Evolutionary conservation across 176 grass and related monocot genomes (phyloP).

Genomic region (Lolium multiflorum): DNA sequence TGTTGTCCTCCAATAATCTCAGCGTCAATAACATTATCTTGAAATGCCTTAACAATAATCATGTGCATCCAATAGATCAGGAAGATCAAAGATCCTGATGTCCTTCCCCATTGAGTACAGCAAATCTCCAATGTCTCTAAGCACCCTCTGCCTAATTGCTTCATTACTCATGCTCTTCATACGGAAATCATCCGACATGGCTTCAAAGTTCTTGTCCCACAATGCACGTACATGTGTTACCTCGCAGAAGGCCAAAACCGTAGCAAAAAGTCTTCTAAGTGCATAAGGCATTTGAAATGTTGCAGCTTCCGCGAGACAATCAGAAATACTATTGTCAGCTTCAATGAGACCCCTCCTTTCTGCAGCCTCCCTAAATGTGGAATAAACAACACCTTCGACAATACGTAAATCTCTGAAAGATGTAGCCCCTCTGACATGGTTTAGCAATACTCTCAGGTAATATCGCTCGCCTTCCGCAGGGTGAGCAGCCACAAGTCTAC

Average conservation of each 20-base stretch:
- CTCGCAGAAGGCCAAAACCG: background rate
- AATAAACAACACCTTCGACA: background rate
- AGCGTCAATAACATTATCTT: no score
- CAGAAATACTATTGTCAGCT: background rate
- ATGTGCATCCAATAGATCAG: background rate
- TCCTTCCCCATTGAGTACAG: background rate
- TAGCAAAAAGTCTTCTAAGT: background rate
- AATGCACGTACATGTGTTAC: background rate
- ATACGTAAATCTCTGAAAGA: background rate
- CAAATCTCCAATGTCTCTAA: background rate
- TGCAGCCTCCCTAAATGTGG: background rate
- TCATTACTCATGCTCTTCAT: background rate
- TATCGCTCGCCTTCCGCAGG: background rate
- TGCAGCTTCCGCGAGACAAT: background rate
- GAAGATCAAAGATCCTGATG: background rate
- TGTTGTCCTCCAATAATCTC: no score
- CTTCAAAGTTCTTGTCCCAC: background rate
- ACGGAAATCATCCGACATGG: background rate
- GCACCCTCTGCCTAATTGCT: background rate
- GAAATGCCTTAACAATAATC: no score
- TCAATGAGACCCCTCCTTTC: background rate
- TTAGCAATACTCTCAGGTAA: background rate
- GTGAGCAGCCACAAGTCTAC: background rate
- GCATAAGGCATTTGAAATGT: background rate
- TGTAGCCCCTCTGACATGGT: background rate